Evolutionary conservation across 495 filamentous ascomycete species (phyloP).

Genomic region (Polyplosphaeria fusca): DNA sequence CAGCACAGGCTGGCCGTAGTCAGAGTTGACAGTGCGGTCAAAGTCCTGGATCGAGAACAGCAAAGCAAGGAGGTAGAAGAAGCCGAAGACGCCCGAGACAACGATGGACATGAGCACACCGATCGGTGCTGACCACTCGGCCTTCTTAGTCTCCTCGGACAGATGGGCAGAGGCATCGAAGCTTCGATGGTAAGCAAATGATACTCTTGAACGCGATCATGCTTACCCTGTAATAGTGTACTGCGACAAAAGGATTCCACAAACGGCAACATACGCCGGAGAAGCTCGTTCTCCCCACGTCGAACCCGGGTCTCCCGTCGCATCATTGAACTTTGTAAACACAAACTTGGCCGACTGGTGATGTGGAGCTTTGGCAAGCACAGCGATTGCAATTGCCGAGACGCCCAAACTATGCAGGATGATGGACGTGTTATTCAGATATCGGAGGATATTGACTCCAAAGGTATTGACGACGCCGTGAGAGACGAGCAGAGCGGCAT

Average conservation of each 20-base stretch:
- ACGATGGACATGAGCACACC: constrained; percentile 59
- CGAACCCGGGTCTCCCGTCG: constrained; percentile 48
- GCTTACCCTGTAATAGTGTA: constrained; percentile 45
- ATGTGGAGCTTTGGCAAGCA: constrained; percentile 59
- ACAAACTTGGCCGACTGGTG: constrained; percentile 60
- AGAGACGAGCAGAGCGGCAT: constrained; percentile 57
- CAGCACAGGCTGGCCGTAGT: constrained; percentile 52
- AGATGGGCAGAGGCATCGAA: constrained; percentile 60
- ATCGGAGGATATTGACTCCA: constrained; percentile 54
- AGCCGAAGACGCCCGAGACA: constrained; percentile 58
- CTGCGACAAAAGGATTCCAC: constrained; percentile 54
- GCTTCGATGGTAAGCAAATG: constrained; percentile 37
- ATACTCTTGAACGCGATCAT: not conserved
- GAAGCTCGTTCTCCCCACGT: constrained; percentile 50
- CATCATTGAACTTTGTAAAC: constrained; percentile 59
- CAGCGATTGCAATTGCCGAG: constrained; percentile 54
- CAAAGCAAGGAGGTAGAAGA: constrained; percentile 58
- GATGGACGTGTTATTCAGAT: constrained; percentile 62
- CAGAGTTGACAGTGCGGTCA: constrained; percentile 43
- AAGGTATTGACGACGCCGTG: constrained; percentile 60
- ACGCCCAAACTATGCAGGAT: constrained; percentile 59
- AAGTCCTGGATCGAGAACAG: constrained; percentile 61
- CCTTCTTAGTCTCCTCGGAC: constrained; percentile 58
- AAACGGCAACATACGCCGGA: constrained; percentile 55
- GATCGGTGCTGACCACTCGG: constrained; percentile 59